Evolutionary conservation across 345 rosid species (phyloP).

Genomic region (Euphorbia lathyris): DNA sequence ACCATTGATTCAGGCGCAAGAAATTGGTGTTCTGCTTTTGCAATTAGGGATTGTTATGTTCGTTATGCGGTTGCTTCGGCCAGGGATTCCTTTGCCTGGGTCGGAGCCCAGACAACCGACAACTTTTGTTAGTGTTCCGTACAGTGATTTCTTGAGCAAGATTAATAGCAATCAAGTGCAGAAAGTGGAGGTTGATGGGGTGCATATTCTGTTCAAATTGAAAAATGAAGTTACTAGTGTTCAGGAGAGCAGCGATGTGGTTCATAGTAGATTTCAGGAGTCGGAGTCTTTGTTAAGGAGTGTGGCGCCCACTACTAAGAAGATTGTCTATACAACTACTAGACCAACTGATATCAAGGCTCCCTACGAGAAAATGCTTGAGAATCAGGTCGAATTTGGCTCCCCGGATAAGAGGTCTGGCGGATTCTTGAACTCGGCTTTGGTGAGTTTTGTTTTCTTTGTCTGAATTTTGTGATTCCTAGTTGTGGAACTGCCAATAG

Average conservation of each 20-base stretch:
- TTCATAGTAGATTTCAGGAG: slow-evolving; percentile 47
- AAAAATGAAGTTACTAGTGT: slow-evolving; percentile 44
- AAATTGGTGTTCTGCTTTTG: slow-evolving; percentile 68
- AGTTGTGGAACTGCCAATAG: background rate
- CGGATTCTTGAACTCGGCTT: slow-evolving; percentile 72
- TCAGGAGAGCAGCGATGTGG: slow-evolving; percentile 38
- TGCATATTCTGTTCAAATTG: slow-evolving; percentile 75
- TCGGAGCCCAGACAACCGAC: slow-evolving; percentile 73
- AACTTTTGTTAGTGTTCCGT: slow-evolving; percentile 65
- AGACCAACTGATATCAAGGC: slow-evolving; percentile 80
- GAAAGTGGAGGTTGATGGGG: slow-evolving; percentile 90
- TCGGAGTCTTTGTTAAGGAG: slow-evolving; percentile 54
- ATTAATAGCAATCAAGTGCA: slow-evolving; percentile 62
- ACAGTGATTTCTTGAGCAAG: slow-evolving; percentile 79
- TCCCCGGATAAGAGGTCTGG: slow-evolving; percentile 86
- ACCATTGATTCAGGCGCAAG: slow-evolving; percentile 72
- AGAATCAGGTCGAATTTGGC: slow-evolving; percentile 81
- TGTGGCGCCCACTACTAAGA: slow-evolving; percentile 54
- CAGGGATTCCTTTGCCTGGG: slow-evolving; percentile 80
- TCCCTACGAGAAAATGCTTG: slow-evolving; percentile 93
- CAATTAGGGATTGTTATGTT: slow-evolving; percentile 78
- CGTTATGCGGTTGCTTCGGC: slow-evolving; percentile 80
- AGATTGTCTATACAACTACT: slow-evolving; percentile 70
- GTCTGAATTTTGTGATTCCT: background rate
- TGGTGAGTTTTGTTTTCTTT: slow-evolving; percentile 42